Percentiles rank a stretch among this genome's conserved stretches.
These are phyloP conservation scores for Neostapfia colusana DNA, from an alignment of 176 grass and related monocot species.

Conservation along the genomic window DNA sequence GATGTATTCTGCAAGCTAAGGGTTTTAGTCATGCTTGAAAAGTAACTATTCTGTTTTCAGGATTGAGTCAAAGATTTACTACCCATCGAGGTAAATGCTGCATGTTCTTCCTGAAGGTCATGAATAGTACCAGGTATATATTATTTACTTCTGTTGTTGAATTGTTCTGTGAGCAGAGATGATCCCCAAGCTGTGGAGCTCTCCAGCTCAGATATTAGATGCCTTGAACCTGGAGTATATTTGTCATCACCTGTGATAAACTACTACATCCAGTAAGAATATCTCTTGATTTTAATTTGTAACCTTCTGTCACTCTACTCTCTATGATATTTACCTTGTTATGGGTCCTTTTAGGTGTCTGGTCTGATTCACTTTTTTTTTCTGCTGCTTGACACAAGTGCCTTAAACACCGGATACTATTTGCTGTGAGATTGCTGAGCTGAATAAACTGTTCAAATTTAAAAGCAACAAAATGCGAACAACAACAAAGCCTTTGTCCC, in stretches of 20 bases:
- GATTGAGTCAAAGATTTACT: conserved; percentile 66
- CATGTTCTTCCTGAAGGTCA: conserved; percentile 31
- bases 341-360: conserved; percentile 1
- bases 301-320: conserved; percentile 16
- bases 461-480: conserved; percentile 20
- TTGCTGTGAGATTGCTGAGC: conserved; percentile 6
- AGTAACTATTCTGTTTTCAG: conserved; percentile 46
- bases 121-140: neutral
- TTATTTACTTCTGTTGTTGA: conserved; percentile 29
- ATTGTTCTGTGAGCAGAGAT: conserved; percentile 60
- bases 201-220: conserved; percentile 58
- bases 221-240: conserved; percentile 63
- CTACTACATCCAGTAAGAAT: conserved; percentile 80
- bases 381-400: conserved; percentile 1
- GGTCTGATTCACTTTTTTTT: neutral
- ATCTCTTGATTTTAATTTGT: conserved; percentile 7
- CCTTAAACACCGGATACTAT: conserved; percentile 10
- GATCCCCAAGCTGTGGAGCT: conserved; percentile 71
- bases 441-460: neutral
- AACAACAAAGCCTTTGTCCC: no score
- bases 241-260: conserved; percentile 83
- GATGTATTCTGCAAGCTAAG: conserved; percentile 10
- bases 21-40: conserved; percentile 27
- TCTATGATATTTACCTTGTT: conserved; percentile 6
- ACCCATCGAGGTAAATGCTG: conserved; percentile 70